Evolutionary conservation across 2,329 filamentous ascomycete species (phyloP).

Genomic region (Aspergillus sclerotialis): DNA sequence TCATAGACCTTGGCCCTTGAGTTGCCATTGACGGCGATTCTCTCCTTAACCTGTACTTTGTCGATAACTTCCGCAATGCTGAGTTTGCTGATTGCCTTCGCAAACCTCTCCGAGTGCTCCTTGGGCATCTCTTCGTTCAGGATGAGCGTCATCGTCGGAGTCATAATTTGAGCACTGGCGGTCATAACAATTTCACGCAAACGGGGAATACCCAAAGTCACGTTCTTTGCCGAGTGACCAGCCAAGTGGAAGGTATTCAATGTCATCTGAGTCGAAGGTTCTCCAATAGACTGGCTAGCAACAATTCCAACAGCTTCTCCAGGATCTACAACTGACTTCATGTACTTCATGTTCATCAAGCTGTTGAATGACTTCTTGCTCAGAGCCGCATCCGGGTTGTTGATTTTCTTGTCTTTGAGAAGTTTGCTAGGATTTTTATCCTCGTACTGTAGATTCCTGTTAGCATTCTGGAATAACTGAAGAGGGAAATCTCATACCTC

Average conservation of each 20-base stretch:
- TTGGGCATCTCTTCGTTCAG: conserved; percentile 65
- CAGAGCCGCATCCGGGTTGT: conserved; percentile 30
- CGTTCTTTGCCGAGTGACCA: conserved; percentile 96
- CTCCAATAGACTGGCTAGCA: conserved; percentile 91
- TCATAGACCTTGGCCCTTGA: conserved; percentile 76
- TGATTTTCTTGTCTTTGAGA: conserved; percentile 54
- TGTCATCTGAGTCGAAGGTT: conserved; percentile 98
- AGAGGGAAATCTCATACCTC: conserved; percentile 33
- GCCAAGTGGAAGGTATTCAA: conserved; percentile 99
- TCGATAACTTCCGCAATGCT: conserved; percentile 80
- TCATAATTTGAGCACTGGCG: conserved; percentile 79
- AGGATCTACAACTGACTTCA: conserved; percentile 84
- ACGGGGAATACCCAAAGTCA: conserved; percentile 95
- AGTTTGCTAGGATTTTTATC: conserved; percentile 63
- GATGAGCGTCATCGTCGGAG: conserved; percentile 67
- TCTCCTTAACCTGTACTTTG: conserved; percentile 71
- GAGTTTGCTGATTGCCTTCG: conserved; percentile 84
- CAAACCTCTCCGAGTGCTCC: conserved; percentile 68
- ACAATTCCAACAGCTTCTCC: conserved; percentile 96
- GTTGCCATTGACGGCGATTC: conserved; percentile 63
- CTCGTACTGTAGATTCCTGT: conserved; percentile 52
- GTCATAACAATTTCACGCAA: conserved; percentile 98
- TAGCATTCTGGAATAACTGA: conserved; percentile 8
- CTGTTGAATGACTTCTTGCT: conserved; percentile 70
- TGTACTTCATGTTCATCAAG: conserved; percentile 84